Conservation (phyloP, 257 asterid species). For the Plantago elongata region DNA sequence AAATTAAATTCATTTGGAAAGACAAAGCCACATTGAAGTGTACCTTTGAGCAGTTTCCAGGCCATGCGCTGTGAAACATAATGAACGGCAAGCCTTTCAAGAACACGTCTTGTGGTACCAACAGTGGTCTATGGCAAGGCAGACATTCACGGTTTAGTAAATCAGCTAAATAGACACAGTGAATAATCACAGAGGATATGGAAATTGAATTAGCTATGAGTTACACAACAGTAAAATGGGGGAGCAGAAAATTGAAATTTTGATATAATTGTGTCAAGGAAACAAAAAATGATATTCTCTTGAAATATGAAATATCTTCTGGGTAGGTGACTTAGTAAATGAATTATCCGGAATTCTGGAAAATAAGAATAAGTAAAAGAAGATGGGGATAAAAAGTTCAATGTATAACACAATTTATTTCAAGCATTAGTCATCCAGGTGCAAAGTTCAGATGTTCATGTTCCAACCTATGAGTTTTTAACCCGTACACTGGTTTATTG, state of each 20-base stretch:
- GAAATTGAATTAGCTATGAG: neutral
- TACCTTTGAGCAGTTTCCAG: constrained; percentile 97
- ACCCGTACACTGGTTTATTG: neutral
- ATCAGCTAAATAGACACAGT: neutral
- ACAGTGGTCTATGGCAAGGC: constrained; percentile 55
- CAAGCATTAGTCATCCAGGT: neutral
- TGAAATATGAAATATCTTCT: too few species aligned
- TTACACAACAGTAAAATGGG: neutral
- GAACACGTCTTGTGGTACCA: constrained; percentile 68
- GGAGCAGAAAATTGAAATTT: too few species aligned
- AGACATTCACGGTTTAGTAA: constrained; percentile 2
- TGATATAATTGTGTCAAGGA: too few species aligned
- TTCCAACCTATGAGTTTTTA: too few species aligned
- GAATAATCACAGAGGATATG: neutral
- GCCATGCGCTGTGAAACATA: constrained; percentile 84
- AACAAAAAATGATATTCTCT: too few species aligned
- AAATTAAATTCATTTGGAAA: neutral
- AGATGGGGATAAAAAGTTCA: neutral
- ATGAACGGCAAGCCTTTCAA: constrained; percentile 82
- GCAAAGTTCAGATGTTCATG: too few species aligned
- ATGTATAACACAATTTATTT: neutral
- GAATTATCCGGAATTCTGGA: constrained; percentile 8
- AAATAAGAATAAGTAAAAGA: constrained; percentile 1
- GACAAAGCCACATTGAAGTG: constrained; percentile 1
- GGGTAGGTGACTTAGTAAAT: constrained; percentile 4